Evolutionary conservation across 352 stramenopile species (phyloP).

Genomic region (Phytophthora ohioensis): DNA sequence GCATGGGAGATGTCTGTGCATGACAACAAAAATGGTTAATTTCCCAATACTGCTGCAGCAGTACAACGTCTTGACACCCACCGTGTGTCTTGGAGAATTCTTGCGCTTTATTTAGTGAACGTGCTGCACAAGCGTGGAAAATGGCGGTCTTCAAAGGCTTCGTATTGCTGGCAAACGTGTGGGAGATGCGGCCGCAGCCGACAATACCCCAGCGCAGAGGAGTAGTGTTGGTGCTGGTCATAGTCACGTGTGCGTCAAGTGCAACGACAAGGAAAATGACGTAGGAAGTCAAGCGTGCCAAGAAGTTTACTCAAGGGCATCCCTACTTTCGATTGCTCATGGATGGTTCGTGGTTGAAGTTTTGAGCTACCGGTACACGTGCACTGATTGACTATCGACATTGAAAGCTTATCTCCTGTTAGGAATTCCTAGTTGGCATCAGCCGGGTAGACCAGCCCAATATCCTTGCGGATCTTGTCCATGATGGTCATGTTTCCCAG

Average conservation of each 20-base stretch:
- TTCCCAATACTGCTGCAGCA: not conserved
- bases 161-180: conserved; percentile 62
- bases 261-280: conserved; percentile 21
- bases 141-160: conserved; percentile 22
- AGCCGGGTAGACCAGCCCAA: conserved; percentile 54
- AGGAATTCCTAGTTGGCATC: conserved; percentile 22
- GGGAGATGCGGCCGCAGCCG: conserved; percentile 70
- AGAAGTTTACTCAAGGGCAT: not conserved
- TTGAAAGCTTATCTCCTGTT: not conserved
- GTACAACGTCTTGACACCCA: conserved; percentile 28
- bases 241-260: conserved; percentile 6
- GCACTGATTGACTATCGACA: conserved; percentile 1
- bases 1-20: conserved; percentile 43
- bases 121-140: conserved; percentile 56
- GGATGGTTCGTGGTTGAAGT: conserved; percentile 29
- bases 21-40: not conserved
- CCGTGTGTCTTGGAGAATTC: conserved; percentile 50
- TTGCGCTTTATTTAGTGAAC: conserved; percentile 53
- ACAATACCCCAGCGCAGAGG: conserved; percentile 68
- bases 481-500: conserved; percentile 64
- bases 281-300: not conserved
- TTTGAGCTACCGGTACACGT: conserved; percentile 2
- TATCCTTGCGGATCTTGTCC: conserved; percentile 64
- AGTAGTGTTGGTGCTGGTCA: conserved; percentile 9
- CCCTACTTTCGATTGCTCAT: conserved; percentile 7